Evolutionary conservation across 73 alveolate species (phyloP).

Genomic region (Stentor roeselii): DNA sequence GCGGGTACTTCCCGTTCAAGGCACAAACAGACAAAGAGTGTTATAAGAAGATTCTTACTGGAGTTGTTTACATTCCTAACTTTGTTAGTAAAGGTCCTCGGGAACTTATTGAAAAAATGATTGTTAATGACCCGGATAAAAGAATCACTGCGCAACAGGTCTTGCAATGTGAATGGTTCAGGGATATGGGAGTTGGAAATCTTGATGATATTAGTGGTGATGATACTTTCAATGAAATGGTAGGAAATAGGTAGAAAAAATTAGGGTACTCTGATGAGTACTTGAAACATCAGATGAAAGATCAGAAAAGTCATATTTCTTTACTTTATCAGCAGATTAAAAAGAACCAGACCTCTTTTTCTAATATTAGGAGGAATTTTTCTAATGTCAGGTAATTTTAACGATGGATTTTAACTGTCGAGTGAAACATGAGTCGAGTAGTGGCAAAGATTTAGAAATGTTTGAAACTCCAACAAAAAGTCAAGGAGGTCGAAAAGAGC

Average conservation of each 20-base stretch:
- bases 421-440: too few species aligned
- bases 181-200: not conserved
- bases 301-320: constrained; percentile 13
- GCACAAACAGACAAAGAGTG: constrained; percentile 62
- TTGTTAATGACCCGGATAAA: constrained; percentile 14
- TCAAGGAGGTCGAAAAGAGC: not conserved
- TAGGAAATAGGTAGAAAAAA: constrained; percentile 1
- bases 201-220: not conserved
- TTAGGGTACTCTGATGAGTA: not conserved
- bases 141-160: not conserved
- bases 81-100: constrained; percentile 33
- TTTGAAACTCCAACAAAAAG: too few species aligned
- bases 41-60: constrained; percentile 57
- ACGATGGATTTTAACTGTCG: too few species aligned
- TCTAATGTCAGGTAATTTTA: not conserved
- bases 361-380: not conserved
- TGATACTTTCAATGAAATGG: not conserved
- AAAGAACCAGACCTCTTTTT: not conserved
- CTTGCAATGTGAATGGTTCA: not conserved
- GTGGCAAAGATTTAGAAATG: too few species aligned
- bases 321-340: constrained; percentile 7
- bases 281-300: not conserved
- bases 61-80: constrained; percentile 39
- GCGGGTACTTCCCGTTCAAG: constrained; percentile 52
- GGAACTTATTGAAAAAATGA: constrained; percentile 30